Evolutionary conservation across 164 flowering plant genomes (phyloP).

Genomic region (Magnolia officinalis): DNA sequence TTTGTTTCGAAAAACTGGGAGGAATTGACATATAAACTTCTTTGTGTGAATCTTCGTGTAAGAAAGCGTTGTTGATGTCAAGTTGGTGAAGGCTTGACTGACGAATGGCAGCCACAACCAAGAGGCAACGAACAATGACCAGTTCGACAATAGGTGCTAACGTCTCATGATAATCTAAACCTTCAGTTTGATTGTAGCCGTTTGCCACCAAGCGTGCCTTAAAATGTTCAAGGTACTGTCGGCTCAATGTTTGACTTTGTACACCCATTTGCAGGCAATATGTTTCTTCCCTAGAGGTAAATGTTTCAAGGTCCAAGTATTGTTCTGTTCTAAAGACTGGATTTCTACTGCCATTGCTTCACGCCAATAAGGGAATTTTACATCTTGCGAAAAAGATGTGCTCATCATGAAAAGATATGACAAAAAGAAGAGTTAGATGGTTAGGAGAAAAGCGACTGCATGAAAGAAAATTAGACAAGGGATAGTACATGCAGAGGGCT

Average conservation of each 20-base stretch:
- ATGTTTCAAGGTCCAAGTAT: background rate
- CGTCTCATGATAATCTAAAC: too few relatives aligned
- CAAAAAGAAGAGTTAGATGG: background rate
- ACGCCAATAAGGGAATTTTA: background rate
- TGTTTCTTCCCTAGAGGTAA: background rate
- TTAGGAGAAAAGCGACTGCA: background rate
- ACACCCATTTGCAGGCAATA: too few relatives aligned
- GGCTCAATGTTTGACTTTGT: too few relatives aligned
- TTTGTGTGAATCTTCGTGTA: too few relatives aligned
- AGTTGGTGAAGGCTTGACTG: background rate
- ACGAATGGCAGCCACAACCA: background rate
- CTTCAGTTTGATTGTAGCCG: too few relatives aligned
- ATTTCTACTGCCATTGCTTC: background rate
- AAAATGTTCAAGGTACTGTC: too few relatives aligned
- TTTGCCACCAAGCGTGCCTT: too few relatives aligned
- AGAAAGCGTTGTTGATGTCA: too few relatives aligned
- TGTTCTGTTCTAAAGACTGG: background rate
- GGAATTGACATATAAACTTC: too few relatives aligned
- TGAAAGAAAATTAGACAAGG: background rate
- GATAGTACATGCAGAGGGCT: background rate
- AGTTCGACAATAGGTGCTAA: too few relatives aligned
- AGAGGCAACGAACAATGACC: too few relatives aligned
- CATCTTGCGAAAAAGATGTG: background rate
- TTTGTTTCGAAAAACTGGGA: background rate
- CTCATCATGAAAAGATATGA: too few relatives aligned